phyloP scores from a whole-genome alignment of 176 grass and related monocot species.

The Oryza meridionalis region DNA sequence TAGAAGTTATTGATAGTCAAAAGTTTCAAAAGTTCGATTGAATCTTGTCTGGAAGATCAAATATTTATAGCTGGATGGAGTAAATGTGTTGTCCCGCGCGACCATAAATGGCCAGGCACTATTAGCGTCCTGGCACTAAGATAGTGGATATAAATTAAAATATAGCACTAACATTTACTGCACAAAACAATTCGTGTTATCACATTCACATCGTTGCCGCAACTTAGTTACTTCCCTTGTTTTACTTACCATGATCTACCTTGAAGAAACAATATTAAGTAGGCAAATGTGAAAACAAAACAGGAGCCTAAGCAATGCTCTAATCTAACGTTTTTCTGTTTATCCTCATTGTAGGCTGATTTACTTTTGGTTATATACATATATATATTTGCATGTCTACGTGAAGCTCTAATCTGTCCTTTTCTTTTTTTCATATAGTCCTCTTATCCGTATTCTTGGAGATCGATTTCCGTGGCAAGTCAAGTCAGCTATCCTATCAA shows the following conservation, averaged over 20 bases:
- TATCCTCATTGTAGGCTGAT: slow-evolving; percentile 10
- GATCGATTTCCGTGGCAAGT: slow-evolving; percentile 99
- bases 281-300: slow-evolving; percentile 11
- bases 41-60: neutral
- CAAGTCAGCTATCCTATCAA: slow-evolving; percentile 93
- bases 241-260: slow-evolving; percentile 17
- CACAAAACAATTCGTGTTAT: neutral
- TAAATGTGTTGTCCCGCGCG: neutral
- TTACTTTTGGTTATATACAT: neutral
- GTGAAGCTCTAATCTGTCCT: slow-evolving; percentile 38
- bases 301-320: neutral
- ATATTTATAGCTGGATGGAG: neutral
- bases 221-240: neutral
- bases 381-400: neutral
- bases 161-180: slow-evolving; percentile 1
- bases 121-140: neutral
- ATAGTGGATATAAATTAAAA: neutral
- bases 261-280: slow-evolving; percentile 5
- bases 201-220: neutral
- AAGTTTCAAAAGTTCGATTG: neutral
- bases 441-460: slow-evolving; percentile 93
- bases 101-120: neutral
- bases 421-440: slow-evolving; percentile 45
- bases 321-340: slow-evolving; percentile 3
- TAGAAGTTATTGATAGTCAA: neutral